These are phyloP conservation scores for Mrakia gelida DNA, from an alignment of 768 basidiomycete genomes.

Conservation along the genomic window DNA sequence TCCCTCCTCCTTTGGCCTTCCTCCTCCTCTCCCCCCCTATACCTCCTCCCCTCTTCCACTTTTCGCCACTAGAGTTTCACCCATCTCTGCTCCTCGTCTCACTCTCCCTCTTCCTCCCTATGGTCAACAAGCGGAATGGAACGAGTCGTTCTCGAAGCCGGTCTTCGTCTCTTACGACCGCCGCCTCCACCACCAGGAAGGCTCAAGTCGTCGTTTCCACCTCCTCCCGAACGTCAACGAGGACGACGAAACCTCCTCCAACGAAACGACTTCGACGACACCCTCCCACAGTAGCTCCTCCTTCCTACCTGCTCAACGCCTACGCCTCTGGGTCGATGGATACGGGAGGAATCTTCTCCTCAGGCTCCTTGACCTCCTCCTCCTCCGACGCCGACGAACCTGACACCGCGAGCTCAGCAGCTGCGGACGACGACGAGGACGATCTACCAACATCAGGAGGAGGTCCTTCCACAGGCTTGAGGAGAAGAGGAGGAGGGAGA, in stretches of 20 bases:
- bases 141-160: neutral
- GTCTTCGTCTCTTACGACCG: neutral
- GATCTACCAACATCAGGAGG: neutral
- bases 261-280: neutral
- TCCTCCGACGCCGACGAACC: neutral
- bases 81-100: neutral
- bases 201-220: neutral
- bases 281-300: neutral
- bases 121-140: neutral
- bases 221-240: neutral
- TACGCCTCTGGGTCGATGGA: neutral
- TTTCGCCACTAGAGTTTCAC: too few species aligned
- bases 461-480: neutral
- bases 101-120: neutral
- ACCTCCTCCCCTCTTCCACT: neutral
- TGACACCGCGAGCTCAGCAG: slow-evolving; percentile 1
- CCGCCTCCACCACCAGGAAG: slow-evolving; percentile 1
- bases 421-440: neutral
- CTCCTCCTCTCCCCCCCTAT: neutral
- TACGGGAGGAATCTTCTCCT: neutral
- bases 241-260: neutral
- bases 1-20: neutral
- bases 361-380: neutral
- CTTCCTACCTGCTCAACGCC: neutral
- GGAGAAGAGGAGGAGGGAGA: neutral